Evolutionary conservation across 192 early-diverging fungal species (phyloP).

Genomic region (Umbelopsis ramanniana): DNA sequence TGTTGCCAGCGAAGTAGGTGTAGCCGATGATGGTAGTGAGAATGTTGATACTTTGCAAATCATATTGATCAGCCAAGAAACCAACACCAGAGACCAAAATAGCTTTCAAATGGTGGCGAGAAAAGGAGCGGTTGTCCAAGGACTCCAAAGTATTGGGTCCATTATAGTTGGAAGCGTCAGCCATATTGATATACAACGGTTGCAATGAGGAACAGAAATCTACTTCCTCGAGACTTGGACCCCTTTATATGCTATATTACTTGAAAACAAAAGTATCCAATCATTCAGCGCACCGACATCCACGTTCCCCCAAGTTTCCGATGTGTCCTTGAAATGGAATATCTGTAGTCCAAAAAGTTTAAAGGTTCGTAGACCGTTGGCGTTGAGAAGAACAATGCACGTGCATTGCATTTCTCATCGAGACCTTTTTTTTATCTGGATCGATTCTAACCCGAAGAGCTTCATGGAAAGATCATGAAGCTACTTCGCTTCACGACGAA

Average conservation of each 20-base stretch:
- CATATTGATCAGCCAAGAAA: slow-evolving; percentile 89
- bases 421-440: too few species aligned
- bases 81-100: slow-evolving; percentile 69
- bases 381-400: background rate
- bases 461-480: too few species aligned
- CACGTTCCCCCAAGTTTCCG: background rate
- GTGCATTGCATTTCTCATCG: too few species aligned
- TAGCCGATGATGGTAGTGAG: slow-evolving; percentile 77
- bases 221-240: background rate
- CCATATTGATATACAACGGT: background rate
- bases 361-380: background rate
- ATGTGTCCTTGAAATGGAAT: background rate
- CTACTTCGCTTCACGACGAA: too few species aligned
- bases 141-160: slow-evolving; percentile 9
- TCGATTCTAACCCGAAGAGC: too few species aligned
- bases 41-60: slow-evolving; percentile 87
- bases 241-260: background rate
- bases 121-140: slow-evolving; percentile 22
- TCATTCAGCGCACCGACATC: background rate
- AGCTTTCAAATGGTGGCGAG: slow-evolving; percentile 31
- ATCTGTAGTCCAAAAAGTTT: background rate
- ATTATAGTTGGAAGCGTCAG: background rate
- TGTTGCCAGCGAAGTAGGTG: slow-evolving; percentile 51
- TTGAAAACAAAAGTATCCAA: background rate
- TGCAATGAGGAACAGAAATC: background rate